Base-by-base conservation (phyloP, 441 rosid genomes). In the Manihot esculenta region DNA sequence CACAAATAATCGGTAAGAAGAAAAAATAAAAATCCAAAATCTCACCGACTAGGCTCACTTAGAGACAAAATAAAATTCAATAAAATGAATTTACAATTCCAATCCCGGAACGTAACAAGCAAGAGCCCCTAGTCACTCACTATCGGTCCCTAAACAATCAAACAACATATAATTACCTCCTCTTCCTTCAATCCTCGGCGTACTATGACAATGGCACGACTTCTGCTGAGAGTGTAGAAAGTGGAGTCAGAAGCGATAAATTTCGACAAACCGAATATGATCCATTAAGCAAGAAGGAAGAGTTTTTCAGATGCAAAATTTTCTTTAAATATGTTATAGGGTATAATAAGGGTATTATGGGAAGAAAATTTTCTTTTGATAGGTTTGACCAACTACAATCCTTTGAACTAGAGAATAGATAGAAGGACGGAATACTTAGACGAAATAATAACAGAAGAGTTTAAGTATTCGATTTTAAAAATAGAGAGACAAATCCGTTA, bases 231-330 rank as follows among this genome's bases (percentile, higher is more conserved):
- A 97, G 99, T 10, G 99, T 94, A 9, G 99, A 92, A 20, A 88
- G 81, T 62, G 99, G 99, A 35, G 99, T 94, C 5, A 97, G 93
- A 48, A 89, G 79, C 23, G 99, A 97, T 42, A 97, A 94, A 87
- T 94, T 94, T 73, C 99, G 88, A 69, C 99, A 94, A 67, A 94
- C 93, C 1, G 99, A 97, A 55, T 97, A 94, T 35, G 99, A 94
- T 53, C 96, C 97, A 68, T 90, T 94, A 38, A 91, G 96, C 86
- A n/a, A n/a, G n/a, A n/a, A n/a, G n/a, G n/a, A n/a, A n/a, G n/a
- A n/a, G n/a, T n/a, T n/a, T n/a, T n/a, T n/a, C n/a, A n/a, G n/a
- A n/a, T n/a, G n/a, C n/a, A n/a, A n/a, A n/a, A n/a, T n/a, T n/a
- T n/a, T n/a, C n/a, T n/a, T n/a, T n/a, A n/a, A n/a, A n/a, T n/a